phyloP scores from a whole-genome alignment of 2,329 filamentous ascomycete species.

The Colletotrichum orbiculare region DNA sequence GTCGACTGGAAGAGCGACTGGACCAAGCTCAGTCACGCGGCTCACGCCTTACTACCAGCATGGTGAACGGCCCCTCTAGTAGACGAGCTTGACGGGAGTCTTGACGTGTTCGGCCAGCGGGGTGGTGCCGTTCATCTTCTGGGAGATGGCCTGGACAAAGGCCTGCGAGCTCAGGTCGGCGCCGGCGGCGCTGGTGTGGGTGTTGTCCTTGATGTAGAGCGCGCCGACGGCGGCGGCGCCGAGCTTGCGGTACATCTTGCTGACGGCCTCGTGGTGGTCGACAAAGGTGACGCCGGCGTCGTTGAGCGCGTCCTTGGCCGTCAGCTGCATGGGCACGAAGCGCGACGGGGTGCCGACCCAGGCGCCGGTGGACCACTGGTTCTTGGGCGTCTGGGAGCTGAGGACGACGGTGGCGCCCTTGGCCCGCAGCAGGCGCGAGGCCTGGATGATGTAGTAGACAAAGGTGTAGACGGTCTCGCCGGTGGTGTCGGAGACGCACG shows the following conservation, averaged over 20 bases:
- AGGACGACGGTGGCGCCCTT: conserved; percentile 72
- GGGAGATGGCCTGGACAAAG: conserved; percentile 52
- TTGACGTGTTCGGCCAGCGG: conserved; percentile 42
- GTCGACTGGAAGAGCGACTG: neutral
- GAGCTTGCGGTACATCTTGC: conserved; percentile 62
- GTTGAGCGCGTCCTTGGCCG: conserved; percentile 45
- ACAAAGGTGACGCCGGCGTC: conserved; percentile 61
- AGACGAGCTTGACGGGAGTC: conserved; percentile 35
- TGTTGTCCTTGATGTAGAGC: conserved; percentile 70
- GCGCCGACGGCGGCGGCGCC: conserved; percentile 61
- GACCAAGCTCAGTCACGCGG: neutral
- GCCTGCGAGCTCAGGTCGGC: conserved; percentile 66
- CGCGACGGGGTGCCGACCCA: conserved; percentile 60
- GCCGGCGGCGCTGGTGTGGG: conserved; percentile 67
- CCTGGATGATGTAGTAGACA: conserved; percentile 68
- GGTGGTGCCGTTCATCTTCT: conserved; percentile 45
- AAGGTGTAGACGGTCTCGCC: conserved; percentile 70
- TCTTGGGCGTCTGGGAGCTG: conserved; percentile 65
- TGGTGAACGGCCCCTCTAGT: conserved; percentile 6
- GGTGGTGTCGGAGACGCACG: conserved; percentile 60
- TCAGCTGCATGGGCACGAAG: conserved; percentile 64
- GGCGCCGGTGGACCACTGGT: conserved; percentile 68
- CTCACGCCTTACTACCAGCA: neutral
- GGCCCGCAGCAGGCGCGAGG: conserved; percentile 61
- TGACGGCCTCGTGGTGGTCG: conserved; percentile 68